Evolutionary conservation across 352 stramenopile species (phyloP).

Genomic region (Pythium volutum): DNA sequence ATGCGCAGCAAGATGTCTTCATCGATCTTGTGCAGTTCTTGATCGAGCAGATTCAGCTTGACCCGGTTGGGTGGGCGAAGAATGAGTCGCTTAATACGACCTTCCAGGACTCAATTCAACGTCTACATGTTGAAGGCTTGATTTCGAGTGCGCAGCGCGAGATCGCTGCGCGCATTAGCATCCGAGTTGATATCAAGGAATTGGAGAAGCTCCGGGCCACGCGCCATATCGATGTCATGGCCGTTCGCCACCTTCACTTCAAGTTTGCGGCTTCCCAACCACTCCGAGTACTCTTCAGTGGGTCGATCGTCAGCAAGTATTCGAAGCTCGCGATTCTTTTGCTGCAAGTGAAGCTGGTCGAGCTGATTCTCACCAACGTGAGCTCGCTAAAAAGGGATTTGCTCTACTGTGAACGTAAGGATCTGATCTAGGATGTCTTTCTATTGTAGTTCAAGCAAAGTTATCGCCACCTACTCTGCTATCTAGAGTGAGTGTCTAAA

Average conservation of each 20-base stretch:
- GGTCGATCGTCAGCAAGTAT: slow-evolving; percentile 59
- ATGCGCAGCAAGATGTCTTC: slow-evolving; percentile 65
- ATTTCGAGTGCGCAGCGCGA: slow-evolving; percentile 35
- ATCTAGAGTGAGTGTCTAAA: slow-evolving; percentile 33
- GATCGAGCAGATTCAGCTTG: slow-evolving; percentile 47
- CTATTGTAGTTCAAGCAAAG: slow-evolving; percentile 51
- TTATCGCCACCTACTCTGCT: slow-evolving; percentile 50
- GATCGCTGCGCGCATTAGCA: slow-evolving; percentile 41
- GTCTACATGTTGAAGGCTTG: slow-evolving; percentile 40
- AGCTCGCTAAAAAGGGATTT: neutral
- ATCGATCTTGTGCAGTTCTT: slow-evolving; percentile 41
- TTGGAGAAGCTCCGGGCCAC: slow-evolving; percentile 33
- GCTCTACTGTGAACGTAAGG: no score
- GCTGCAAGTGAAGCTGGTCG: slow-evolving; percentile 64
- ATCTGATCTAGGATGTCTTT: neutral
- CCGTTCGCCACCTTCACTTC: slow-evolving; percentile 57
- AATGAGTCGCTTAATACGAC: slow-evolving; percentile 52
- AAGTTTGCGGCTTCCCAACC: slow-evolving; percentile 45
- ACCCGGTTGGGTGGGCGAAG: slow-evolving; percentile 56
- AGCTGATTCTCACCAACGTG: slow-evolving; percentile 57
- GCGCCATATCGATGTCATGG: slow-evolving; percentile 49
- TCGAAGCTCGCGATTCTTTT: slow-evolving; percentile 51
- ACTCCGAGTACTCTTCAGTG: slow-evolving; percentile 59
- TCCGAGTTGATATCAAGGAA: slow-evolving; percentile 49
- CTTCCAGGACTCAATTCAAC: slow-evolving; percentile 52